phyloP scores from a whole-genome alignment of 208 protist genomes.

The Leishmania aethiopica region DNA sequence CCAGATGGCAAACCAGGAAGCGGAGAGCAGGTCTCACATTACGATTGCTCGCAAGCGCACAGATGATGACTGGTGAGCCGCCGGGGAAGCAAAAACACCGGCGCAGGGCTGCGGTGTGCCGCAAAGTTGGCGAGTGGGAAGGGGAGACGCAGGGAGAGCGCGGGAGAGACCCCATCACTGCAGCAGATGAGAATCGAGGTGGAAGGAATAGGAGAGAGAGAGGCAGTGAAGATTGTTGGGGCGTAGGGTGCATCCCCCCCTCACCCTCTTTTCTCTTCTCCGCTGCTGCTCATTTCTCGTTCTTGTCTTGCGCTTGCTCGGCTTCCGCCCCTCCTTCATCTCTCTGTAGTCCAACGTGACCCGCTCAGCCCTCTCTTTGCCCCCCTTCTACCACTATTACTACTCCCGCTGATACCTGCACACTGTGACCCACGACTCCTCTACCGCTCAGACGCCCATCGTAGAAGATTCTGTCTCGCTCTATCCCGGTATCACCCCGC shows the following conservation, averaged over 20 bases:
- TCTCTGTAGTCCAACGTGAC: neutral
- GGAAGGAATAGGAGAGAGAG: neutral
- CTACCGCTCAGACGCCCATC: neutral
- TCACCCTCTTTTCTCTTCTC: neutral
- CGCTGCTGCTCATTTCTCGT: neutral
- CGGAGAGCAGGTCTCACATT: constrained; percentile 70
- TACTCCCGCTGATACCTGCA: neutral
- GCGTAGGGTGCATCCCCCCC: neutral
- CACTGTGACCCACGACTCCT: neutral
- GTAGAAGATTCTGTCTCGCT: neutral
- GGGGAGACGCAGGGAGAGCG: neutral
- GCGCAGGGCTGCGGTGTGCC: neutral
- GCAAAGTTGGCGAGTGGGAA: neutral
- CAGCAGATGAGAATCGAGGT: neutral
- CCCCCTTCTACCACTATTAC: neutral
- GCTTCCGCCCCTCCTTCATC: constrained; percentile 7
- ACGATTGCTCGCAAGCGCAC: constrained; percentile 88
- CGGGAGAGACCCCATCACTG: neutral
- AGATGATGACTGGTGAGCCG: constrained; percentile 89
- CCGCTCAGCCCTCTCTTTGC: neutral
- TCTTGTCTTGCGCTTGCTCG: neutral
- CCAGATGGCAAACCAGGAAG: constrained; percentile 55
- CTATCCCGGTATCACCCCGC: neutral
- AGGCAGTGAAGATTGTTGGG: neutral
- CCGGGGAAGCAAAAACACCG: neutral